Evolutionary conservation across 139 green algal species (phyloP).

Genomic region (Desmodesmus armatus): DNA sequence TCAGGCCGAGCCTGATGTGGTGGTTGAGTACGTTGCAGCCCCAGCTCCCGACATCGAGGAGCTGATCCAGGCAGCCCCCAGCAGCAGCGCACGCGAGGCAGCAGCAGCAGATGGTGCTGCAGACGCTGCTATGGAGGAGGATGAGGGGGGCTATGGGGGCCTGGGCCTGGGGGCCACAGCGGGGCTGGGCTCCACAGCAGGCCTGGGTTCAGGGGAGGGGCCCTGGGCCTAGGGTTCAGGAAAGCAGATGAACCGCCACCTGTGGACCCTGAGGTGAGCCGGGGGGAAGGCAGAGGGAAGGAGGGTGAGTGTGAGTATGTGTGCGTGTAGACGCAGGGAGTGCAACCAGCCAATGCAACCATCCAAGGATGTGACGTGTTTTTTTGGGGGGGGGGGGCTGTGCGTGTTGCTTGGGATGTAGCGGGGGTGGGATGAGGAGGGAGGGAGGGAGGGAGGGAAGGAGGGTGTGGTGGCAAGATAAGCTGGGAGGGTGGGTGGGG

Average conservation of each 20-base stretch:
- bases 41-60: conserved; percentile 49
- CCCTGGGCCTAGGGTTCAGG: conserved; percentile 23
- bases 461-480: no score
- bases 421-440: no score
- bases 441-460: no score
- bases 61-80: conserved; percentile 28
- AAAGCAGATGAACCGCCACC: conserved; percentile 4
- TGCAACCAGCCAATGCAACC: no score
- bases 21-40: conserved; percentile 66
- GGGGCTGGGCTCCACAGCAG: conserved; percentile 42
- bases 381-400: no score
- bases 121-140: conserved; percentile 13
- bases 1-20: conserved; percentile 61
- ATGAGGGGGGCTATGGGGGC: conserved; percentile 39
- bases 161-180: conserved; percentile 43
- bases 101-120: neutral
- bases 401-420: no score
- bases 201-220: no score
- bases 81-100: neutral
- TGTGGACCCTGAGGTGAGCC: conserved; percentile 18
- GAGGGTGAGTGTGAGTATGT: no score
- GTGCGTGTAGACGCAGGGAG: no score
- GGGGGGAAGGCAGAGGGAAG: no score
- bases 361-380: no score
- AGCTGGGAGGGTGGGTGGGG: no score